Base-by-base conservation (phyloP, 2,329 filamentous ascomycete species). In the Endocalyx cinctus region DNA sequence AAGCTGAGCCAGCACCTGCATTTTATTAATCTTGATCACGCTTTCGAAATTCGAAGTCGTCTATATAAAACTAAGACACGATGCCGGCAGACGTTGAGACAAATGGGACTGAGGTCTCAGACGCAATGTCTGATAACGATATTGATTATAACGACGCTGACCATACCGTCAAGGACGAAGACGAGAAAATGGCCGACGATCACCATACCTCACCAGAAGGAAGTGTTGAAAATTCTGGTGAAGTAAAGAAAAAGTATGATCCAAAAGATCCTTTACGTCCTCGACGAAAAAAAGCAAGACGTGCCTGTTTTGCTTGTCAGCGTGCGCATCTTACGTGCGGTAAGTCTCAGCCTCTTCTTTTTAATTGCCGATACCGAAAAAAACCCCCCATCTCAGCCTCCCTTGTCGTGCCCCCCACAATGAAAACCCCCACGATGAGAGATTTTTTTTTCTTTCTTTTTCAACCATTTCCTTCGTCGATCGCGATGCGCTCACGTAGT, bases 221-320 rank as follows among this genome's bases (percentile, higher is more conserved):
- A 27, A 60, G 63, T 48, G 63, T 69, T 43, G 64, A 69, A 43
- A 64, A 62, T 43, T 46, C 57, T 42, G 64, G 62, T 37, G 69
- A 75, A 51, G 59, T 67, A 37, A 79, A 79, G 63, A 84, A 83
- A 63, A 83, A 82, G 63, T 72, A 80, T 58, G 74, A 86, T 66
- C 79, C 88, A 36, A 97, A 97, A 63, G 92, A 98, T 59, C 89
- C 90, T 36, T 72, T 83, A 53, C 79, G 92, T 39, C 90, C 92
- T 13, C 75, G 89, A 49, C 79, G 92, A 54, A 98, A 97, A 72
- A 98, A 98, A 74, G 92, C 92, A 23, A 79, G 90, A 49, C 77
- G 92, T 60, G 92, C 92, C 37, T 98, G 92, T 63, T 95, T 84
- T 75, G 90, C 92, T 44, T 98, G 92, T 64, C 92, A 98, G 67